A percentile compares a stretch with the other conserved stretches of the same genome.
Conservation (phyloP, 192 early-diverging fungal species). For the Umbelopsis isabellina region DNA sequence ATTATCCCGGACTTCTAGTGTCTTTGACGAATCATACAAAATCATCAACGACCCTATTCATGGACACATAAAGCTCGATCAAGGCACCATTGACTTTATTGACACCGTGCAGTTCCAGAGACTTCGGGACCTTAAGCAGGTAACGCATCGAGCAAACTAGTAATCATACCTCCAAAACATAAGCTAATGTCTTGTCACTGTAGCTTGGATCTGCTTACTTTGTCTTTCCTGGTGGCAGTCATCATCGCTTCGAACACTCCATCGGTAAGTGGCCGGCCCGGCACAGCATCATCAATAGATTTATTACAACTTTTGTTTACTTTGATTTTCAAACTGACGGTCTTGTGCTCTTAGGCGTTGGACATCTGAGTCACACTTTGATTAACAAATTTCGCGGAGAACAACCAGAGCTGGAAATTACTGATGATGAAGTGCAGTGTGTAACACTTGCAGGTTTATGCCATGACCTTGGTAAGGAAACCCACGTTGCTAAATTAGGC, state of each 20-base stretch:
- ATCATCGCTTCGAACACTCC: constrained; percentile 96
- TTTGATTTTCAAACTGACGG: constrained; percentile 1
- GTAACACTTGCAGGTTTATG: constrained; percentile 89
- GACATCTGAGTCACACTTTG: constrained; percentile 75
- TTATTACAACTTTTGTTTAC: not conserved
- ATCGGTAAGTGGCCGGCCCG: constrained; percentile 44
- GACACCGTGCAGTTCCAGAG: constrained; percentile 98
- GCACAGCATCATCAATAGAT: not conserved
- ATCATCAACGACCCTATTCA: constrained; percentile 78
- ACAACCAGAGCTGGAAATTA: constrained; percentile 84
- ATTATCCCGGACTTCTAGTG: constrained; percentile 6
- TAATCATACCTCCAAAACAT: not conserved
- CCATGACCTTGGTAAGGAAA: constrained; percentile 79
- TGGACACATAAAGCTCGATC: constrained; percentile 78
- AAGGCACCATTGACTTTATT: constrained; percentile 67
- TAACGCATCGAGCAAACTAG: constrained; percentile 11
- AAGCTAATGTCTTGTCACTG: constrained; percentile 1
- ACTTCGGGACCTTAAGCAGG: constrained; percentile 90
- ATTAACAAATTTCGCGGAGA: constrained; percentile 67
- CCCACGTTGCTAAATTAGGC: constrained; percentile 1
- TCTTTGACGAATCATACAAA: constrained; percentile 31
- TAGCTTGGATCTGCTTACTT: constrained; percentile 81
- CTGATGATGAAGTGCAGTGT: constrained; percentile 79
- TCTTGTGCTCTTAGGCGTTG: constrained; percentile 63
- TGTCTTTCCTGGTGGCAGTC: constrained; percentile 92